A percentile compares a stretch with the other conserved stretches of the same genome.
phyloP scores from a whole-genome alignment of 2,329 filamentous ascomycete species.

The Dactylellina parvicollis region DNA sequence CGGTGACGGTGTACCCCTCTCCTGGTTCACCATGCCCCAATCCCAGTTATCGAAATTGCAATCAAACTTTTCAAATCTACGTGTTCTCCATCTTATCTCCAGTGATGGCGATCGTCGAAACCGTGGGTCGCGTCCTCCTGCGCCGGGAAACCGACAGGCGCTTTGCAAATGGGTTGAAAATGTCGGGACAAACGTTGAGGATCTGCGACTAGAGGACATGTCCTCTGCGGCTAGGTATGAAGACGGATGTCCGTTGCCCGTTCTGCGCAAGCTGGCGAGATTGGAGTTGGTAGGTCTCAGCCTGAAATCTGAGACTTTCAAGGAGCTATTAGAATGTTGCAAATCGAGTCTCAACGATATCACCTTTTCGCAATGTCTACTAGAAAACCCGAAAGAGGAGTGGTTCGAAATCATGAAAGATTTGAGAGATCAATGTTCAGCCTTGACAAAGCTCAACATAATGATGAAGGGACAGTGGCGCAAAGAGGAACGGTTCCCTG shows the following conservation, averaged over 20 bases:
- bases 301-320: slow-evolving; percentile 21
- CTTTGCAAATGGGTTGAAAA: slow-evolving; percentile 37
- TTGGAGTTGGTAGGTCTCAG: slow-evolving; percentile 22
- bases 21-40: slow-evolving; percentile 32
- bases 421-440: slow-evolving; percentile 2
- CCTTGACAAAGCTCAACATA: slow-evolving; percentile 4
- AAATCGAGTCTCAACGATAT: slow-evolving; percentile 13
- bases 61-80: slow-evolving; percentile 16
- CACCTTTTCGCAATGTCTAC: slow-evolving; percentile 22
- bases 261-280: slow-evolving; percentile 12
- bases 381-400: slow-evolving; percentile 33
- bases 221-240: slow-evolving; percentile 15
- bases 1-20: slow-evolving; percentile 23
- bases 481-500: slow-evolving; percentile 26
- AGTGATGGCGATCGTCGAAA: slow-evolving; percentile 17
- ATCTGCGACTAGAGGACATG: slow-evolving; percentile 33
- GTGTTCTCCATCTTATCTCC: slow-evolving; percentile 11
- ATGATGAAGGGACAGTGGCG: slow-evolving; percentile 32
- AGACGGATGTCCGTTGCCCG: slow-evolving; percentile 24
- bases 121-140: slow-evolving; percentile 1
- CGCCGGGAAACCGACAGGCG: neutral
- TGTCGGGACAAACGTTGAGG: slow-evolving; percentile 17
- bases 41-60: slow-evolving; percentile 3
- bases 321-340: slow-evolving; percentile 8
- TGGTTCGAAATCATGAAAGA: slow-evolving; percentile 28